These are phyloP conservation scores for Apiospora sp. DNA, from an alignment of 2,329 filamentous ascomycete genomes.

Conservation along the genomic window DNA sequence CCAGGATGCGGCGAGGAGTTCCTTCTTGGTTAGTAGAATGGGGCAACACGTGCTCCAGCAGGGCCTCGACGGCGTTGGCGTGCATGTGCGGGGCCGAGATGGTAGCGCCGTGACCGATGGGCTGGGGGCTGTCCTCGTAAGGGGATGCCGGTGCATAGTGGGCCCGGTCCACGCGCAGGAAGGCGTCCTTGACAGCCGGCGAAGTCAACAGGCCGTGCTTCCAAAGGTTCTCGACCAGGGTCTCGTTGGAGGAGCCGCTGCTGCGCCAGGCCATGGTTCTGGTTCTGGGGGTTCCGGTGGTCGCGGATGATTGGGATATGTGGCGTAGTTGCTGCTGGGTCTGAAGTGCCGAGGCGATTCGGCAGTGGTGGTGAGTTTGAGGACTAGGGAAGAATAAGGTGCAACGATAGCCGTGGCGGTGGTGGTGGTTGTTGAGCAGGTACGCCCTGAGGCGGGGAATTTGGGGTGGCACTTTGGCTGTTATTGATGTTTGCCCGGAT, in stretches of 20 bases:
- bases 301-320: neutral
- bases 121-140: constrained; percentile 69
- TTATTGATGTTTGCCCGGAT: neutral
- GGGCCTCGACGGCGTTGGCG: constrained; percentile 59
- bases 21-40: no score
- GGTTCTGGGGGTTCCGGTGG: neutral
- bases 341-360: neutral
- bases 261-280: constrained; percentile 87
- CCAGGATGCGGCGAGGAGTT: constrained; percentile 66
- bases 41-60: constrained; percentile 55
- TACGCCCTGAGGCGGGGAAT: neutral
- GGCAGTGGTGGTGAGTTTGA: neutral
- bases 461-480: neutral
- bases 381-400: neutral
- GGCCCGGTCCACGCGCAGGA: constrained; percentile 84
- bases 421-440: neutral
- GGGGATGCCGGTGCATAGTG: constrained; percentile 78
- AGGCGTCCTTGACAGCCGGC: constrained; percentile 77
- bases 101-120: constrained; percentile 63
- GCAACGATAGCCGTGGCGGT: neutral
- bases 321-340: neutral
- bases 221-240: constrained; percentile 81
- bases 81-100: constrained; percentile 71
- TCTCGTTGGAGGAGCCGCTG: constrained; percentile 76
- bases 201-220: constrained; percentile 76